Percentiles rank a stretch among this genome's conserved stretches.
phyloP scores from a whole-genome alignment of 306 rosid species.

The Herpetospermum pedunculosum region DNA sequence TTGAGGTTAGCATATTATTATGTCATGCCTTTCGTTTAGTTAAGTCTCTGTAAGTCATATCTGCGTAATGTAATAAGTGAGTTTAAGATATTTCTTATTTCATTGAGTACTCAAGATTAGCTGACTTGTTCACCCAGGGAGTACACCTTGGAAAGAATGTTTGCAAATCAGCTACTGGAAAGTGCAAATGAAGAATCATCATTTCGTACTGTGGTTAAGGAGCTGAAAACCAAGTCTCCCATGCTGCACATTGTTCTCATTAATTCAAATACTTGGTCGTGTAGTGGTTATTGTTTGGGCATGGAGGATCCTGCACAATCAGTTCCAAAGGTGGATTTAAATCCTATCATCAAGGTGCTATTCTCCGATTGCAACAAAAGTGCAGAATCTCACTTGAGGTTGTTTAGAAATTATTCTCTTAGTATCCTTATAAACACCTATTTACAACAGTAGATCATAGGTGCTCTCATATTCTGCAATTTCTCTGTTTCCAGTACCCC shows the following conservation, averaged over 20 bases:
- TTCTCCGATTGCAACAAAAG: conserved; percentile 39
- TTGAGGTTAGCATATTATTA: conserved; percentile 50
- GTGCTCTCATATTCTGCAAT: not conserved
- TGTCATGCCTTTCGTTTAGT: not conserved
- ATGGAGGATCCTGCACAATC: conserved; percentile 19
- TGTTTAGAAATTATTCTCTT: conserved; percentile 1
- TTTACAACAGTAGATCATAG: not conserved
- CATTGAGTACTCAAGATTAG: not conserved
- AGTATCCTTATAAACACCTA: not conserved
- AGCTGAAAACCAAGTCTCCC: conserved; percentile 48
- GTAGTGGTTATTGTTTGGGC: conserved; percentile 40
- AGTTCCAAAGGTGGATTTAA: conserved; percentile 36
- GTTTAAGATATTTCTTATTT: not conserved
- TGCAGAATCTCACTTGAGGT: conserved; percentile 58
- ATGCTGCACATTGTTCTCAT: conserved; percentile 56
- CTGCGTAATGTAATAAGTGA: not conserved
- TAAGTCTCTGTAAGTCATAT: not conserved
- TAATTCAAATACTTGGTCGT: conserved; percentile 65
- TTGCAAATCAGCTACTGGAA: conserved; percentile 57
- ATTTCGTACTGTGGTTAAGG: conserved; percentile 72
- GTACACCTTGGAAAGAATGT: conserved; percentile 68
- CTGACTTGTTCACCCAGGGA: conserved; percentile 33
- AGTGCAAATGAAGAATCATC: conserved; percentile 67
- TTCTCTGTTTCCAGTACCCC: not conserved
- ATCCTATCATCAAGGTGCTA: conserved; percentile 59